Percentiles rank a stretch among this genome's conserved stretches.
Conservation (phyloP, 2,329 filamentous ascomycete genomes). For the Ophiosphaerella narmari region DNA sequence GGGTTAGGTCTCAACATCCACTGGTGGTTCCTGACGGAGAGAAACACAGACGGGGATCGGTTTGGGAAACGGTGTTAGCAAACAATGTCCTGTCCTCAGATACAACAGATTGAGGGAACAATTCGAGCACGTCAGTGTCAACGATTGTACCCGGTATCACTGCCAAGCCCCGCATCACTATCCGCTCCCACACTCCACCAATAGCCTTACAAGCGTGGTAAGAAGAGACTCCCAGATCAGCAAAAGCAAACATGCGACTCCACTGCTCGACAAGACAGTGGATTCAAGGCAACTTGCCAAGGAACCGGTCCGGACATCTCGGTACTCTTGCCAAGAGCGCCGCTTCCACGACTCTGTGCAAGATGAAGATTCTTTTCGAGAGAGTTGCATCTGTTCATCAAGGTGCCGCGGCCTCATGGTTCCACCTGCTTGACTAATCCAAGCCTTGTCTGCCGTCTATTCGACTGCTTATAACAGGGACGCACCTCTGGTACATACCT, state of each 20-base stretch:
- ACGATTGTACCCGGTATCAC: too few species aligned
- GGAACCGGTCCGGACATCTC: constrained; percentile 28
- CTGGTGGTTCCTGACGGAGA: too few species aligned
- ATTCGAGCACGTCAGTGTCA: too few species aligned
- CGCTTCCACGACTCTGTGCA: constrained; percentile 1
- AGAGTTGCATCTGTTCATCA: constrained; percentile 14
- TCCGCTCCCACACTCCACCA: too few species aligned
- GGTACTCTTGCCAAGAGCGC: constrained; percentile 34
- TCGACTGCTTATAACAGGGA: constrained; percentile 23
- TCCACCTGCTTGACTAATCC: constrained; percentile 6
- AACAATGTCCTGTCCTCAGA: too few species aligned
- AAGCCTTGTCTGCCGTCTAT: constrained; percentile 1
- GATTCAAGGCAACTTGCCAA: constrained; percentile 13
- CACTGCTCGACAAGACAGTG: constrained; percentile 18
- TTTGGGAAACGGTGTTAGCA: background rate
- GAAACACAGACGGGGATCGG: too few species aligned
- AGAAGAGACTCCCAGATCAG: too few species aligned
- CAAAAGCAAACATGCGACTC: constrained; percentile 1
- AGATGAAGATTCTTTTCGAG: constrained; percentile 15
- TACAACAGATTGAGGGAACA: too few species aligned
- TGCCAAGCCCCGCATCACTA: too few species aligned
- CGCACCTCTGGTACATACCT: constrained; percentile 10
- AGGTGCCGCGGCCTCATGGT: constrained; percentile 19
- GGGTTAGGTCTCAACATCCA: too few species aligned
- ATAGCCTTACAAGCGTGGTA: too few species aligned